phyloP scores from a whole-genome alignment of 140 eudicot genomes.

The Oenanthe javanica region DNA sequence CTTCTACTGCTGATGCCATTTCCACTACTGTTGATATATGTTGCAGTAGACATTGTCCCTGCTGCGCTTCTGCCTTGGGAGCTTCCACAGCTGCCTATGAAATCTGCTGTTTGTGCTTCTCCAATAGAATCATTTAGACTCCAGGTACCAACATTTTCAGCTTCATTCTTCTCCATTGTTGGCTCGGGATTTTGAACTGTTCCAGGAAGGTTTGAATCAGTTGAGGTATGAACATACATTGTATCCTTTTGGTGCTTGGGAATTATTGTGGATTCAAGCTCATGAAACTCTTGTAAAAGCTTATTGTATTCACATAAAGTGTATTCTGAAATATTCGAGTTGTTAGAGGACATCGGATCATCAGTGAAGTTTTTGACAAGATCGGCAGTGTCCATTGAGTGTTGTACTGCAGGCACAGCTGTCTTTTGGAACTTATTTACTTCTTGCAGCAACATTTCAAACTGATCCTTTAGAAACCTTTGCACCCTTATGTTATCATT shows the following conservation, averaged over 20 bases:
- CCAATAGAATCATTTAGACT: not conserved
- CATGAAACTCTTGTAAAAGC: not conserved
- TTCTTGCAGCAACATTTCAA: conserved; percentile 5
- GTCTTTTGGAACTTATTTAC: not conserved
- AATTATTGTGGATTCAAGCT: not conserved
- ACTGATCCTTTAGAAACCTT: conserved; percentile 1
- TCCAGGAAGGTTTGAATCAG: not conserved
- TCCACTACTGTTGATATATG: not conserved
- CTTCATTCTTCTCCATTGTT: not conserved
- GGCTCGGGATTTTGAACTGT: not conserved
- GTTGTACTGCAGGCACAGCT: not conserved
- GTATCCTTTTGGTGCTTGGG: not conserved
- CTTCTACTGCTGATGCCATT: conserved; percentile 2
- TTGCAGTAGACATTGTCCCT: not conserved
- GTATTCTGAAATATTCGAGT: not conserved
- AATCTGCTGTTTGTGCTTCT: not conserved
- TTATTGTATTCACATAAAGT: not conserved
- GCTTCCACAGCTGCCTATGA: not conserved
- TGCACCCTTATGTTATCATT: not conserved
- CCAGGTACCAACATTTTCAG: not conserved
- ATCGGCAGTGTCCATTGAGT: not conserved
- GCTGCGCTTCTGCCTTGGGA: not conserved
- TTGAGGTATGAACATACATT: not conserved
- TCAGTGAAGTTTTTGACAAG: not conserved
- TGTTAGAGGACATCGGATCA: not conserved